These are phyloP conservation scores for Priceomyces medius DNA, from an alignment of 805 yeast genomes.

Conservation along the genomic window DNA sequence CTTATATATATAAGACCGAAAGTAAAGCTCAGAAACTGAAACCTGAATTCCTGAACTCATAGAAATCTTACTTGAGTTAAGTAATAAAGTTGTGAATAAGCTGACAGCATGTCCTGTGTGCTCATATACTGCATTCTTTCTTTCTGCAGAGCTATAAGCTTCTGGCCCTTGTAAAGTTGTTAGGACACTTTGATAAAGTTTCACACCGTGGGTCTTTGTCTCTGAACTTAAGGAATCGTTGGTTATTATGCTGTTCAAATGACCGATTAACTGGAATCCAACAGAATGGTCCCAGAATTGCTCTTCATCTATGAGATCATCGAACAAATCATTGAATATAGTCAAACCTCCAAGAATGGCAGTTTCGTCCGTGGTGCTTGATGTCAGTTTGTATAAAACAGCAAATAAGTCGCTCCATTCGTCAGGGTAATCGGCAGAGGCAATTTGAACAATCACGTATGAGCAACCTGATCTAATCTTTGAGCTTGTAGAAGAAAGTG, in stretches of 20 bases:
- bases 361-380: constrained; percentile 24
- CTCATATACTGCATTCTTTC: constrained; percentile 35
- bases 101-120: constrained; percentile 19
- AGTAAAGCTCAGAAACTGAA: constrained; percentile 16
- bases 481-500: constrained; percentile 43
- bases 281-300: constrained; percentile 79
- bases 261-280: constrained; percentile 53
- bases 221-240: constrained; percentile 30
- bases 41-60: background rate
- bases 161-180: constrained; percentile 53
- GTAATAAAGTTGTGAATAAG: constrained; percentile 18
- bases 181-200: constrained; percentile 53
- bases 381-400: constrained; percentile 44
- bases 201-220: constrained; percentile 48
- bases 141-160: constrained; percentile 35
- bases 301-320: constrained; percentile 81
- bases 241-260: constrained; percentile 41
- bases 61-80: constrained; percentile 11
- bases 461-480: constrained; percentile 68
- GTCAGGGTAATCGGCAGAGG: constrained; percentile 90
- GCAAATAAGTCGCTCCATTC: constrained; percentile 82
- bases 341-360: constrained; percentile 54
- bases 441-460: constrained; percentile 77
- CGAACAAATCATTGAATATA: constrained; percentile 73
- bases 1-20: constrained; percentile 28